Conservation (phyloP, 1,284 basidiomycete genomes). For the Termitomyces sp. region DNA sequence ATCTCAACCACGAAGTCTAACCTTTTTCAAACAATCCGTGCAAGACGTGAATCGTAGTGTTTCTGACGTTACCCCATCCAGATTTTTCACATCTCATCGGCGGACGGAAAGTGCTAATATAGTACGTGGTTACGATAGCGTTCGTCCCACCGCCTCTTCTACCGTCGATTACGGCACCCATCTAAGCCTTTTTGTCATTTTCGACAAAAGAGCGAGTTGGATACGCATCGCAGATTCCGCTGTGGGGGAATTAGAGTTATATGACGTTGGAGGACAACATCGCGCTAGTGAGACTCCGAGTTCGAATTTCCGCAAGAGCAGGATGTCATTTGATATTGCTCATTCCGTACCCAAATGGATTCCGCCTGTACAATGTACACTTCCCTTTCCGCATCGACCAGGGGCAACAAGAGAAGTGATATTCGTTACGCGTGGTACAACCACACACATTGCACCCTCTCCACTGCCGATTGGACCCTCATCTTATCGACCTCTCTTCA, state of each 20-base stretch:
- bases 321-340: slow-evolving; percentile 46
- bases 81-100: slow-evolving; percentile 28
- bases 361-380: slow-evolving; percentile 42
- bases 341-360: slow-evolving; percentile 46
- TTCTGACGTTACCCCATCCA: slow-evolving; percentile 32
- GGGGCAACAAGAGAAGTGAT: slow-evolving; percentile 39
- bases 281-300: slow-evolving; percentile 23
- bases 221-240: slow-evolving; percentile 75
- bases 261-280: slow-evolving; percentile 39
- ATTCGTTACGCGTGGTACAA: slow-evolving; percentile 62
- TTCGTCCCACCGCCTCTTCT: slow-evolving; percentile 17
- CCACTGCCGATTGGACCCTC: slow-evolving; percentile 57
- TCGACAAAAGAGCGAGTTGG: slow-evolving; percentile 78
- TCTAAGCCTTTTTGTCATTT: slow-evolving; percentile 69
- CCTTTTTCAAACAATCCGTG: slow-evolving; percentile 66
- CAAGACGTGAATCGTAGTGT: slow-evolving; percentile 44
- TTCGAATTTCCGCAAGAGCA: slow-evolving; percentile 32
- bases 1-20: slow-evolving; percentile 51
- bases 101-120: slow-evolving; percentile 31
- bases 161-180: slow-evolving; percentile 54
- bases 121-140: slow-evolving; percentile 23
- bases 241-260: slow-evolving; percentile 69
- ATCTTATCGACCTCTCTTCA: slow-evolving; percentile 43
- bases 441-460: slow-evolving; percentile 60
- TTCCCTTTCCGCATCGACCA: slow-evolving; percentile 36